phyloP scores from a whole-genome alignment of 1,284 basidiomycete species.

The Schizopora paradoxa region DNA sequence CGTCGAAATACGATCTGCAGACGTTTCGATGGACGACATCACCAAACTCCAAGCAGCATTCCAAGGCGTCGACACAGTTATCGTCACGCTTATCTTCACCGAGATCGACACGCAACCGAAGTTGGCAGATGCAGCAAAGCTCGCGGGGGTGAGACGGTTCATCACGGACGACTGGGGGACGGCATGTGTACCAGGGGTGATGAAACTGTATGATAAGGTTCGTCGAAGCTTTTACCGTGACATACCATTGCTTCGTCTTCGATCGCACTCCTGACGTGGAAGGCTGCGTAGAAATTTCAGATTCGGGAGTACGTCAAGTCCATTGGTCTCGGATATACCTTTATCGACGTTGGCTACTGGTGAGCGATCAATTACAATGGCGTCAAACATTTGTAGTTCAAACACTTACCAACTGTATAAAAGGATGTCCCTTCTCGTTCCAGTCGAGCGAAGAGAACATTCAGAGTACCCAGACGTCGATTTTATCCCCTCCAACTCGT shows the following conservation, averaged over 20 bases:
- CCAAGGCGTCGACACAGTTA: conserved; percentile 18
- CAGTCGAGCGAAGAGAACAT: background rate
- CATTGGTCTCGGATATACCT: conserved; percentile 12
- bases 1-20: conserved; percentile 20
- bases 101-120: conserved; percentile 15
- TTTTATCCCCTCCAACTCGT: background rate
- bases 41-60: conserved; percentile 13
- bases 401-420: no score
- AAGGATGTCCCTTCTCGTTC: conserved; percentile 5
- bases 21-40: conserved; percentile 10
- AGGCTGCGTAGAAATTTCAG: conserved; percentile 12
- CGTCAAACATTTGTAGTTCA: background rate
- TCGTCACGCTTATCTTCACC: conserved; percentile 14
- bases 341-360: conserved; percentile 18
- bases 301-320: conserved; percentile 11
- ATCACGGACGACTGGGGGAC: conserved; percentile 3
- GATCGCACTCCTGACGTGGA: background rate
- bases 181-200: background rate
- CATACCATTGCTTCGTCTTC: background rate
- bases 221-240: background rate
- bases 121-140: conserved; percentile 18
- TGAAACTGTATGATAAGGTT: background rate
- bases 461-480: background rate
- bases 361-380: background rate
- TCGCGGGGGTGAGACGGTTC: conserved; percentile 9